These are phyloP conservation scores for Sisymbrium altissimum DNA, from an alignment of 345 rosid species.

Conservation along the genomic window DNA sequence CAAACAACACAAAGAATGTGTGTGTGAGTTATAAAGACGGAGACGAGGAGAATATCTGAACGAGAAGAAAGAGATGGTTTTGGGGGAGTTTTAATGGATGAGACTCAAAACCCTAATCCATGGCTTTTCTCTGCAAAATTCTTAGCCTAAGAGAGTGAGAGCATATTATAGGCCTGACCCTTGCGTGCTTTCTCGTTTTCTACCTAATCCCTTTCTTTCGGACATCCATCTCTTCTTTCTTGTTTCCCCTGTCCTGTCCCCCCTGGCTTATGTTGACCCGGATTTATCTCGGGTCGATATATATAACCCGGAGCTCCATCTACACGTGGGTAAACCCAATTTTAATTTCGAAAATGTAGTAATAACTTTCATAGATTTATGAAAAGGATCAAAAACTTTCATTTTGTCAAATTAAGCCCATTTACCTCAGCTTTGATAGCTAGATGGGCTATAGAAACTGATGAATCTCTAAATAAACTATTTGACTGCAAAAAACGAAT, in stretches of 20 bases:
- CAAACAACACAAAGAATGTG: neutral
- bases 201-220: neutral
- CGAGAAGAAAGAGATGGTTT: conserved; percentile 25
- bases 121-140: neutral
- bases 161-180: conserved; percentile 4
- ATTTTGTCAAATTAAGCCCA: neutral
- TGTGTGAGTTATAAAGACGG: conserved; percentile 21
- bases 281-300: neutral
- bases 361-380: neutral
- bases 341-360: neutral
- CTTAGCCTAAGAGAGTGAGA: conserved; percentile 14
- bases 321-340: neutral
- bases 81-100: neutral
- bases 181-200: conserved; percentile 21
- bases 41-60: conserved; percentile 29
- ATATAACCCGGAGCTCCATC: neutral
- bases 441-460: too few species aligned
- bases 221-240: neutral
- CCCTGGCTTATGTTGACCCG: conserved; percentile 20
- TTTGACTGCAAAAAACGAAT: too few species aligned
- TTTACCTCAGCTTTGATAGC: too few species aligned
- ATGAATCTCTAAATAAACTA: too few species aligned
- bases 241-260: neutral
- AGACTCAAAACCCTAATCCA: conserved; percentile 22
- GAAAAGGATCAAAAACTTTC: neutral